phyloP scores from a whole-genome alignment of 768 basidiomycete species.

The Ephemerocybe angulata region DNA sequence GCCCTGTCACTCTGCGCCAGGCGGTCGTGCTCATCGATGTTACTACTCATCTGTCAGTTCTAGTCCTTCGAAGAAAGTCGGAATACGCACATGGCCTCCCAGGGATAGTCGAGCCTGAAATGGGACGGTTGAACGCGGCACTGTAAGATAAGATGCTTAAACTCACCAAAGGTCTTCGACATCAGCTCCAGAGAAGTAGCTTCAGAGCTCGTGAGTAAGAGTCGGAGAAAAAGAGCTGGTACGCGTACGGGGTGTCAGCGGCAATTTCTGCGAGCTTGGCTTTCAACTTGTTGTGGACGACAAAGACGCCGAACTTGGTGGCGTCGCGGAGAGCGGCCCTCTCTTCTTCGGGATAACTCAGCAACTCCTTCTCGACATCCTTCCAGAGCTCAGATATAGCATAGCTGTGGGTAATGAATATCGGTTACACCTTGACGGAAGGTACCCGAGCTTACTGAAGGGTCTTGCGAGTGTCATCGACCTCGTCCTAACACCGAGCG shows the following conservation, averaged over 20 bases:
- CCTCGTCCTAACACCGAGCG: slow-evolving; percentile 59
- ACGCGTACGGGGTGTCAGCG: slow-evolving; percentile 53
- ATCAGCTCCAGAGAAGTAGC: slow-evolving; percentile 82
- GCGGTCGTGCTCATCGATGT: slow-evolving; percentile 74
- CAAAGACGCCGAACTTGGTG: slow-evolving; percentile 89
- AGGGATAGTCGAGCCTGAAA: slow-evolving; percentile 76
- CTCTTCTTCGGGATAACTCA: slow-evolving; percentile 63
- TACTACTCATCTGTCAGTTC: slow-evolving; percentile 32
- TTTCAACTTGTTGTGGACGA: slow-evolving; percentile 93
- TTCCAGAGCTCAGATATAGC: slow-evolving; percentile 85
- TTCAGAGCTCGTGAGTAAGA: slow-evolving; percentile 18
- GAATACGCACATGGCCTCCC: slow-evolving; percentile 63
- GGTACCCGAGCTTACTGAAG: slow-evolving; percentile 58
- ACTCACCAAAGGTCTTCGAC: slow-evolving; percentile 69
- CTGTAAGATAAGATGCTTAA: not conserved
- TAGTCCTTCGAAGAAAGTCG: not conserved
- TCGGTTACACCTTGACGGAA: not conserved
- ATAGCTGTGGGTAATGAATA: slow-evolving; percentile 50
- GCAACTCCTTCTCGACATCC: slow-evolving; percentile 76
- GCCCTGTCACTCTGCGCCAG: slow-evolving; percentile 46
- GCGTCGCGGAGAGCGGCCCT: slow-evolving; percentile 59
- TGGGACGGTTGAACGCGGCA: not conserved
- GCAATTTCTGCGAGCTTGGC: slow-evolving; percentile 77
- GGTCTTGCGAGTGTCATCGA: slow-evolving; percentile 87
- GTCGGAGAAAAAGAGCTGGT: slow-evolving; percentile 5